Base-by-base conservation (phyloP, 306 rosid genomes). In the Luffa acutangula region DNA sequence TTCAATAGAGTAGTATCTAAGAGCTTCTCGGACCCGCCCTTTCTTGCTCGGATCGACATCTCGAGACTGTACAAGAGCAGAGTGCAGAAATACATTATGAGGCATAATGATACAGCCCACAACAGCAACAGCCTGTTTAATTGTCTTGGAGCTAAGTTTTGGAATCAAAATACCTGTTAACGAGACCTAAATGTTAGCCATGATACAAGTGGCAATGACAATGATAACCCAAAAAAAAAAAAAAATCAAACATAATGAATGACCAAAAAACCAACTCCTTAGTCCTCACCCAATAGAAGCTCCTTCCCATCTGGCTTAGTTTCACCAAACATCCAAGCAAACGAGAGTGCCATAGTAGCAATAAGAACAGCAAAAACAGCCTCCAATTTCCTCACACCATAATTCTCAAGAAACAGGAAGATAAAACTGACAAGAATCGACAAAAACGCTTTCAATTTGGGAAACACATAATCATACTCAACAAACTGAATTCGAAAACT, bases 71-170 rank as follows among this genome's bases (percentile, higher is more conserved):
- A 96, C 99, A 67, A 96, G 94, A 34, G 99, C 99, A 4, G 99
- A 96, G 86, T 96, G 99, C 85, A 96, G 80, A 84, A 87, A 96
- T 42, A 96, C 93, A 77, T 96, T 96, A 89, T 93, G 99, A 79
- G 99, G 99, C 99, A 96, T 96, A 63, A 96, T 96, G 78, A 93
- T 84, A 87, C 99, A 91, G 75, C 99, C 99, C 45, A 96, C 99
- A 69, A 96, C 94, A 60, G 94, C 99, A 75, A 96, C 98, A 80
- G 99, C 99, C 84, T 96, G 93, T 83, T 85, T 87, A 80, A 96
- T 89, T 60, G 98, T 96, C 88, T 83, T 87, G 82, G 98, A 96
- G 87, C 97, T 90, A 58, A 96, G 94, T 81, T 90, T 96, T 13
- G 99, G 99, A 85, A 96, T 81, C 89, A 96, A 83, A 86, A 93